Conservation (phyloP, 306 rosid genomes). For the Quercus bicolor region DNA sequence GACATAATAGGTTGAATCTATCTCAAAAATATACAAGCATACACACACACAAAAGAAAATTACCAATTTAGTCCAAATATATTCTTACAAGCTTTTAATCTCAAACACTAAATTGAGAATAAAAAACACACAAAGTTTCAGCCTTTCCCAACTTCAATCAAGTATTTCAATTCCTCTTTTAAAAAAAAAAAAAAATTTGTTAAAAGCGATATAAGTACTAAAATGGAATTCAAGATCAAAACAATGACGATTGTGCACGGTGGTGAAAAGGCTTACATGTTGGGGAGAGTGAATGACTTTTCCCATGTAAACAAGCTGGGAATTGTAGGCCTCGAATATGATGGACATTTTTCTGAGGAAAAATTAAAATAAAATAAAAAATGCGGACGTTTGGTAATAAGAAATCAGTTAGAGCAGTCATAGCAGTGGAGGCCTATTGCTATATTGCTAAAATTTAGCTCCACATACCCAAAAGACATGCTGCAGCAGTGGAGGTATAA, state of each 20-base stretch:
- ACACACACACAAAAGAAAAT: background rate
- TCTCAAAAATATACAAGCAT: background rate
- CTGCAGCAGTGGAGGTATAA: too few species aligned
- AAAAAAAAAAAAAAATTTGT: background rate
- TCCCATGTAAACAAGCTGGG: slow-evolving; percentile 90
- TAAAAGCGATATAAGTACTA: background rate
- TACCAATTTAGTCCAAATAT: background rate
- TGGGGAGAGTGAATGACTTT: slow-evolving; percentile 89
- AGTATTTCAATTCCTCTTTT: background rate
- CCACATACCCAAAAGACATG: too few species aligned
- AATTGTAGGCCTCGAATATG: slow-evolving; percentile 82
- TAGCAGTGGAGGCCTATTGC: too few species aligned
- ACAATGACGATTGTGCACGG: background rate
- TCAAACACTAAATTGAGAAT: background rate
- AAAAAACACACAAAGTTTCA: background rate
- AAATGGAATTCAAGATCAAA: background rate
- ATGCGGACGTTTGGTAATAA: too few species aligned
- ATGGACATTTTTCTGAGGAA: background rate
- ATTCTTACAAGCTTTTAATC: background rate
- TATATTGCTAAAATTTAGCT: too few species aligned
- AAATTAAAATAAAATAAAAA: too few species aligned
- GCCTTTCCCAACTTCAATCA: background rate
- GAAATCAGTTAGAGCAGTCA: too few species aligned
- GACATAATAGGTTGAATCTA: too few species aligned
- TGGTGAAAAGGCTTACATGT: slow-evolving; percentile 36